Conservation (phyloP, 2,329 filamentous ascomycete genomes). For the Annulohypoxylon truncatum region DNA sequence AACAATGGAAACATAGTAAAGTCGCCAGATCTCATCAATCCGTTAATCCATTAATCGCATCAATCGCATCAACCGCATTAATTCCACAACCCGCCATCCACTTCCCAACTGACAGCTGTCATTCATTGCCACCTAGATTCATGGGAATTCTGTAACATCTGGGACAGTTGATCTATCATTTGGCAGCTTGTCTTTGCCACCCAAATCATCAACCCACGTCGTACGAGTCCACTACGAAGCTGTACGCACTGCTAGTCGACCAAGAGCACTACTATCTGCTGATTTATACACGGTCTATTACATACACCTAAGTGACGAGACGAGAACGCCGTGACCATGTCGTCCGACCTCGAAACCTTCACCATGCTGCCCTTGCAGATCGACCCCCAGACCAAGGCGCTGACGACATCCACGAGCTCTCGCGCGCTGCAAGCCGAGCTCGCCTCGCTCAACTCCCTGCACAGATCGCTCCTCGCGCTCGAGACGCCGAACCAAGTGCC, state of each 20-base stretch:
- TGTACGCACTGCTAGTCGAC: not conserved
- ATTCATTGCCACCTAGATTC: not conserved
- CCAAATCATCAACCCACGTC: not conserved
- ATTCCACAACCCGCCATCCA: not conserved
- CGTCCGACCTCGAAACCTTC: conserved; percentile 62
- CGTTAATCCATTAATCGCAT: not conserved
- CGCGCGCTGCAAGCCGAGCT: conserved; percentile 72
- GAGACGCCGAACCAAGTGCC: conserved; percentile 74
- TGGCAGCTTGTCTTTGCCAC: too few relatives aligned
- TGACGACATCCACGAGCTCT: conserved; percentile 63
- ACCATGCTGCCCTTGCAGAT: conserved; percentile 83
- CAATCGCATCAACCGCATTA: not conserved
- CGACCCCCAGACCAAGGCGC: conserved; percentile 82
- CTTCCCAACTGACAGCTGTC: not conserved
- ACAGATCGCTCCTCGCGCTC: conserved; percentile 77
- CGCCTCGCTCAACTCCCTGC: conserved; percentile 79
- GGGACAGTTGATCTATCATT: too few relatives aligned
- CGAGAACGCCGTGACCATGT: conserved; percentile 34
- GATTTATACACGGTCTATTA: not conserved
- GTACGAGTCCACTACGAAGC: not conserved
- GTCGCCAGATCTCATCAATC: conserved; percentile 38
- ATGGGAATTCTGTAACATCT: too few relatives aligned
- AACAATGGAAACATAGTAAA: too few relatives aligned
- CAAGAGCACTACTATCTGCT: not conserved
- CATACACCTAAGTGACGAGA: not conserved